Evolutionary conservation across 257 asterid genomes (phyloP).

Genomic region (Petrea volubilis): DNA sequence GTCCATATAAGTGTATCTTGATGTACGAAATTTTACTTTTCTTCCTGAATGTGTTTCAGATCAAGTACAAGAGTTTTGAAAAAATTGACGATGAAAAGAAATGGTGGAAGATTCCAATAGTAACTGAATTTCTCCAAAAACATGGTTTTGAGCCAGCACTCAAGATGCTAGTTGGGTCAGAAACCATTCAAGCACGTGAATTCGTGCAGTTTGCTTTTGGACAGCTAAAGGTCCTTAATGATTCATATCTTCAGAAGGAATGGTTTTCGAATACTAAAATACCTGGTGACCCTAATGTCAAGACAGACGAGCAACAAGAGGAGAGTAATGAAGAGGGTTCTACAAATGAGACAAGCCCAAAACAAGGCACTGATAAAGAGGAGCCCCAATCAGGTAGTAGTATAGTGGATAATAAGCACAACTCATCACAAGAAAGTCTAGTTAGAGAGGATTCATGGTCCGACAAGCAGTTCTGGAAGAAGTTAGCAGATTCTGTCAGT

Average conservation of each 20-base stretch:
- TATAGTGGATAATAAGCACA: slow-evolving; percentile 3
- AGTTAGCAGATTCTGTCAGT: slow-evolving; percentile 62
- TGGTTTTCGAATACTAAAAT: slow-evolving; percentile 40
- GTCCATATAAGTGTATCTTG: not conserved
- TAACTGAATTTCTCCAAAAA: slow-evolving; percentile 78
- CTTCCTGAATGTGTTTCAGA: slow-evolving; percentile 45
- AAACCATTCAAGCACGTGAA: slow-evolving; percentile 87
- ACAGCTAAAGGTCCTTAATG: slow-evolving; percentile 72
- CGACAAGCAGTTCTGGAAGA: slow-evolving; percentile 78
- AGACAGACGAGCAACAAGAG: slow-evolving; percentile 26
- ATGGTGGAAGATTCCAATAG: slow-evolving; percentile 93
- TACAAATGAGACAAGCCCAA: slow-evolving; percentile 33
- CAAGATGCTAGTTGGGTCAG: slow-evolving; percentile 79
- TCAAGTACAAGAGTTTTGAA: slow-evolving; percentile 84
- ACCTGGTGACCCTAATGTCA: slow-evolving; percentile 14
- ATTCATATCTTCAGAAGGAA: slow-evolving; percentile 58
- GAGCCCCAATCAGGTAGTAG: slow-evolving; percentile 18
- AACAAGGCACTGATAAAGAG: slow-evolving; percentile 8
- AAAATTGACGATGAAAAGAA: slow-evolving; percentile 84
- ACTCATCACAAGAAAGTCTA: slow-evolving; percentile 26
- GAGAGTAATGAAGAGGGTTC: slow-evolving; percentile 29
- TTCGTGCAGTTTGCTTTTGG: slow-evolving; percentile 95
- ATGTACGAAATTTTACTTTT: not conserved
- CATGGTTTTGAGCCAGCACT: slow-evolving; percentile 77
- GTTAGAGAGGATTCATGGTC: slow-evolving; percentile 45